phyloP scores from a whole-genome alignment of 257 asterid genomes.

The Solanum pimpinellifolium region DNA sequence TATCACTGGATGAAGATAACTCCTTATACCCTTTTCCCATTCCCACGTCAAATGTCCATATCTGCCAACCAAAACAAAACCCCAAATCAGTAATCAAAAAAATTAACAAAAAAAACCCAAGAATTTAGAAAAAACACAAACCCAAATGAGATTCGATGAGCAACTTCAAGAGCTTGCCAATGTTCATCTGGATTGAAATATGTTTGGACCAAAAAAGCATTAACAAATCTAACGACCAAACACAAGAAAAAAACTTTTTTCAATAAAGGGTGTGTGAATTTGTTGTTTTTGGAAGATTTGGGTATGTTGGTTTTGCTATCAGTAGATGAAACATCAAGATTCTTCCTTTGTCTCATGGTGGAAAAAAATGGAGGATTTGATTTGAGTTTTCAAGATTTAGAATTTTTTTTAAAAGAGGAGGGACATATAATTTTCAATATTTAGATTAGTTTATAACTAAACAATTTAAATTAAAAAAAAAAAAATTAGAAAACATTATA shows the following conservation, averaged over 20 bases:
- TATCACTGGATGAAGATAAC: constrained; percentile 79
- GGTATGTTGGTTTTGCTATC: neutral
- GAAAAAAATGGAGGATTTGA: neutral
- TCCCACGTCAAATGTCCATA: constrained; percentile 85
- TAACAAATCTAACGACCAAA: constrained; percentile 26
- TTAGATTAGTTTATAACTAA: too few relatives aligned
- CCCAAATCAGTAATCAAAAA: neutral
- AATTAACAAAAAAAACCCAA: neutral
- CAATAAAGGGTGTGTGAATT: neutral
- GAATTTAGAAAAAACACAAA: constrained; percentile 4
- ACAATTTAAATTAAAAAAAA: too few relatives aligned
- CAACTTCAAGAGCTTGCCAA: constrained; percentile 89
- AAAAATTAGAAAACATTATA: neutral
- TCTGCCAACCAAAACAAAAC: constrained; percentile 18
- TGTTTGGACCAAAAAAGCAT: constrained; percentile 70
- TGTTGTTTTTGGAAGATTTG: neutral
- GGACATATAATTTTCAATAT: neutral
- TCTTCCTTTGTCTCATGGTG: constrained; percentile 37
- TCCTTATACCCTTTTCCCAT: constrained; percentile 82
- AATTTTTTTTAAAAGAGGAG: neutral
- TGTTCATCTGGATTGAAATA: constrained; percentile 98
- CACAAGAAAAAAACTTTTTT: constrained; percentile 35
- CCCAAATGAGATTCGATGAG: constrained; percentile 74
- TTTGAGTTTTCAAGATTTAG: neutral
- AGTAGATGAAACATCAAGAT: neutral